These are phyloP conservation scores for Phoenix dactylifera DNA, from an alignment of 176 grass and related monocot species.

Conservation along the genomic window DNA sequence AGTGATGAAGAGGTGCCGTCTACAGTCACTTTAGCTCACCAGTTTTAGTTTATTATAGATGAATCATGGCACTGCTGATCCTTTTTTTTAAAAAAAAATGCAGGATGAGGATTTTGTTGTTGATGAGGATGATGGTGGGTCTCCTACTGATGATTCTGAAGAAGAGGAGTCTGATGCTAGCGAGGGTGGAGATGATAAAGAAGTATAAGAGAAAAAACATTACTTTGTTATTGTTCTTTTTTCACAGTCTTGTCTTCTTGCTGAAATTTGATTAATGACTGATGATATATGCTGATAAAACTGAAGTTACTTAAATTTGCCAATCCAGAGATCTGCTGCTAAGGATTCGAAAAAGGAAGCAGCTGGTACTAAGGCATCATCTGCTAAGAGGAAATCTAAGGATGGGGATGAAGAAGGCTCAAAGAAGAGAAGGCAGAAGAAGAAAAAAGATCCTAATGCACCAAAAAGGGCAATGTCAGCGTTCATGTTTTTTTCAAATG, in stretches of 20 bases:
- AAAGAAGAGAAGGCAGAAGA: constrained; percentile 77
- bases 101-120: constrained; percentile 98
- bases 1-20: constrained; percentile 90
- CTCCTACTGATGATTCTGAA: constrained; percentile 93
- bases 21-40: neutral
- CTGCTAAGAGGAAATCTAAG: constrained; percentile 57
- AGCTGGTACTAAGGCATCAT: constrained; percentile 35
- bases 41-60: too few relatives aligned
- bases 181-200: constrained; percentile 70
- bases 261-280: too few relatives aligned
- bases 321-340: constrained; percentile 34
- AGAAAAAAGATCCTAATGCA: constrained; percentile 95
- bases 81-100: neutral
- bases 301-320: too few relatives aligned
- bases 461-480: constrained; percentile 85
- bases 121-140: constrained; percentile 94
- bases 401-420: constrained; percentile 56
- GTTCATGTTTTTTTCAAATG: constrained; percentile 97
- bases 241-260: too few relatives aligned
- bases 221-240: too few relatives aligned
- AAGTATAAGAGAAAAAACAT: constrained; percentile 22
- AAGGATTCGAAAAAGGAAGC: constrained; percentile 61
- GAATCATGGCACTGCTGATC: too few relatives aligned
- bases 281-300: too few relatives aligned
- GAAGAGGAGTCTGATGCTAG: constrained; percentile 79